A percentile compares a stretch with the other conserved stretches of the same genome.
Evolutionary conservation across 2,329 filamentous ascomycete genomes (phyloP).

Genomic region (Curvularia spicifera): DNA sequence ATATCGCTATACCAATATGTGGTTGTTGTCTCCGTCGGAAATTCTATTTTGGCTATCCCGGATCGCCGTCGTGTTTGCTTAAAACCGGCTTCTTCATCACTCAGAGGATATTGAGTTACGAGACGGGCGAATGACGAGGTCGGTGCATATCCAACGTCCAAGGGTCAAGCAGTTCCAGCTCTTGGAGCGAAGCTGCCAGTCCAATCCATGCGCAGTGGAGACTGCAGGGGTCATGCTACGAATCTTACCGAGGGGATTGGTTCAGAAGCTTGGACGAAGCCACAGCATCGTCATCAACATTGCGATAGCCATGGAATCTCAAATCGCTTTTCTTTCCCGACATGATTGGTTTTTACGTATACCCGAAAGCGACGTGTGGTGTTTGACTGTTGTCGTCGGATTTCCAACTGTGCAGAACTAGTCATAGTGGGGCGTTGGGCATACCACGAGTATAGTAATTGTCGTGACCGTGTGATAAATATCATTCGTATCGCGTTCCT

Average conservation of each 20-base stretch:
- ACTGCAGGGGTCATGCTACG: not conserved
- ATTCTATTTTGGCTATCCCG: not conserved
- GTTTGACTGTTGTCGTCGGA: not conserved
- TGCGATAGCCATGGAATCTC: not conserved
- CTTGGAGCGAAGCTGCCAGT: slow-evolving; percentile 1
- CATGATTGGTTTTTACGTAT: too few relatives aligned
- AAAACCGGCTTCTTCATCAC: not conserved
- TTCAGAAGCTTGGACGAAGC: not conserved
- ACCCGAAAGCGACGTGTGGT: not conserved
- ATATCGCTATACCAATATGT: not conserved
- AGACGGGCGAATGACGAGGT: not conserved
- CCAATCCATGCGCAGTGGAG: not conserved
- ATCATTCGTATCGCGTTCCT: not conserved
- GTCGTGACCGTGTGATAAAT: not conserved
- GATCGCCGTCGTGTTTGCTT: too few relatives aligned
- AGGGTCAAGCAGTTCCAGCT: not conserved
- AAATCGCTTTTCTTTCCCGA: not conserved
- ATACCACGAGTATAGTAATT: not conserved
- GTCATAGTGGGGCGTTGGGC: slow-evolving; percentile 2
- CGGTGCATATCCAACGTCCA: not conserved
- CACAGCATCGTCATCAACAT: not conserved
- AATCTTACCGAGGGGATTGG: not conserved
- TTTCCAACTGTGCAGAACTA: not conserved
- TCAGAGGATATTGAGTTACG: not conserved
- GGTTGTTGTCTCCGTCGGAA: not conserved